Conservation (phyloP, 2,329 filamentous ascomycete species). For the Dactylellina haptotyla region DNA sequence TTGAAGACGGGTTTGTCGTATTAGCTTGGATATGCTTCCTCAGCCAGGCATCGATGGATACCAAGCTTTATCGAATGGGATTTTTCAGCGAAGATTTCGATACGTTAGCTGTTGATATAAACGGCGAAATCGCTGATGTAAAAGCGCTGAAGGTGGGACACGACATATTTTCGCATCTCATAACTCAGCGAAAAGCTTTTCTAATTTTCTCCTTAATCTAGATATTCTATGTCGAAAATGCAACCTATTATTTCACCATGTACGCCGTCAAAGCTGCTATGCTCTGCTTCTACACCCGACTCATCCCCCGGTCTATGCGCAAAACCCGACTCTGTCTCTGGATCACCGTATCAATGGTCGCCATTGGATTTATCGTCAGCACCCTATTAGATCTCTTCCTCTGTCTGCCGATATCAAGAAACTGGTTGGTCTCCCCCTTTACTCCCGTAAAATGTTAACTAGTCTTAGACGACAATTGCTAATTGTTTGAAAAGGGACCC, state of each 20-base stretch:
- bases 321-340: conserved; percentile 37
- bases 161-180: background rate
- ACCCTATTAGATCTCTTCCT: conserved; percentile 20
- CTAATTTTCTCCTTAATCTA: no score
- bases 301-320: conserved; percentile 34
- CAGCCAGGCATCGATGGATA: conserved; percentile 26
- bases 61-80: conserved; percentile 18
- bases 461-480: no score
- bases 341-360: conserved; percentile 8
- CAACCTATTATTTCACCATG: conserved; percentile 39
- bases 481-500: conserved; percentile 4
- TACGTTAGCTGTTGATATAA: background rate
- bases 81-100: conserved; percentile 29
- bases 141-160: conserved; percentile 27
- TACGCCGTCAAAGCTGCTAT: conserved; percentile 47
- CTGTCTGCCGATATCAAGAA: conserved; percentile 44
- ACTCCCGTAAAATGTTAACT: background rate
- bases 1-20: conserved; percentile 47
- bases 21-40: conserved; percentile 40
- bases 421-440: conserved; percentile 24
- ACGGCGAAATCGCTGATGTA: background rate
- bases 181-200: background rate
- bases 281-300: conserved; percentile 40
- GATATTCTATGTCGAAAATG: conserved; percentile 47
- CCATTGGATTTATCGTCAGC: conserved; percentile 26